Conservation (phyloP, 208 protist genomes). For the Tritrichomonas musculus region DNA sequence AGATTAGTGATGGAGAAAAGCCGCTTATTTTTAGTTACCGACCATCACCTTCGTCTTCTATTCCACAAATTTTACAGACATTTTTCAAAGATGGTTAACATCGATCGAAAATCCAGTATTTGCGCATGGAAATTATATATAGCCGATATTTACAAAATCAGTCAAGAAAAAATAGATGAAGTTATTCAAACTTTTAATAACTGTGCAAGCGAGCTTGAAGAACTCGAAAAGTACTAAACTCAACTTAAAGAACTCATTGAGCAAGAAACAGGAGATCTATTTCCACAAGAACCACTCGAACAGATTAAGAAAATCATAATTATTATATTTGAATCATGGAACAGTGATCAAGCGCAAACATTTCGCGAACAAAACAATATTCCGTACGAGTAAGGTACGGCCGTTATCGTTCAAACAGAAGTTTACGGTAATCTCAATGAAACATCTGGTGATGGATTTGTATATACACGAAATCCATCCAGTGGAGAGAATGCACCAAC, state of each 20-base stretch:
- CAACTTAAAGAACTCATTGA: too few species aligned
- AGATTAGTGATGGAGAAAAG: neutral
- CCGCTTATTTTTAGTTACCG: neutral
- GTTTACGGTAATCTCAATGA: neutral
- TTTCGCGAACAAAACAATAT: constrained; percentile 65
- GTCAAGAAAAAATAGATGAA: too few species aligned
- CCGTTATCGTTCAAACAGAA: neutral
- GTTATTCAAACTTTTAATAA: too few species aligned
- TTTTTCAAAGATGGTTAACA: neutral
- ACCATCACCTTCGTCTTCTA: neutral
- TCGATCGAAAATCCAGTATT: too few species aligned
- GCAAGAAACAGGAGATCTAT: neutral
- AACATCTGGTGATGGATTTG: neutral
- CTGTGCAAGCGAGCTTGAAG: too few species aligned
- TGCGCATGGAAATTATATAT: too few species aligned
- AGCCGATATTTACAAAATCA: too few species aligned
- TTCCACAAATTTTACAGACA: neutral
- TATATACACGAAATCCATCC: neutral
- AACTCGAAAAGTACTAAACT: too few species aligned
- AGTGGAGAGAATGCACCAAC: neutral
- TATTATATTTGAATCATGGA: constrained; percentile 57
- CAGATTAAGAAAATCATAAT: neutral
- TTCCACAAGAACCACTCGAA: constrained; percentile 22
- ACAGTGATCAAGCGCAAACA: constrained; percentile 59
- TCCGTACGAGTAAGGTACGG: neutral